These are phyloP conservation scores for Silene coronaria DNA, from an alignment of 179 eudicot genomes.

Conservation along the genomic window DNA sequence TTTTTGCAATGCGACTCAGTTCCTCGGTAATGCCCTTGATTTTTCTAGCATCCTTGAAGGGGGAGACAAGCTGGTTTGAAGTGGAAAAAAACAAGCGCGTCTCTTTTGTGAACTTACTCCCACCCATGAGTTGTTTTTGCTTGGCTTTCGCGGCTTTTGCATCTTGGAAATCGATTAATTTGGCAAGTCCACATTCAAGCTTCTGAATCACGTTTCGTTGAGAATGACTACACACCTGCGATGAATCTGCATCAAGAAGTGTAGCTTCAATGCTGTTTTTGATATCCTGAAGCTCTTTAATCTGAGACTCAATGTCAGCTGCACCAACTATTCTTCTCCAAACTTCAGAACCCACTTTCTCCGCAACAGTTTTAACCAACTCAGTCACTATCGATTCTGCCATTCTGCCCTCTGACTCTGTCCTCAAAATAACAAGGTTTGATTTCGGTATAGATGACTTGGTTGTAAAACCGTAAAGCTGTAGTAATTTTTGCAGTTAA, in stretches of 20 bases:
- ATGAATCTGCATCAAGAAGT: conserved; percentile 8
- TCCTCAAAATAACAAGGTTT: too few relatives aligned
- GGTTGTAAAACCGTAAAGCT: too few relatives aligned
- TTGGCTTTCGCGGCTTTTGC: not conserved
- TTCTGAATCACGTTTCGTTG: not conserved
- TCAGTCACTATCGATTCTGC: not conserved
- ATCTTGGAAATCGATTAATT: not conserved
- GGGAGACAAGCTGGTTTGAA: not conserved
- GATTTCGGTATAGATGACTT: too few relatives aligned
- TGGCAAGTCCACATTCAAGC: not conserved
- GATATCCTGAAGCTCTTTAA: not conserved
- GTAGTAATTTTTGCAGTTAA: too few relatives aligned
- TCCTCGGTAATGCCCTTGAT: not conserved
- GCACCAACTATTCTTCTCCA: not conserved
- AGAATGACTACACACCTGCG: not conserved
- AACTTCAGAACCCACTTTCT: not conserved
- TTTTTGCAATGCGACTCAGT: not conserved
- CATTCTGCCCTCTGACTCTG: not conserved
- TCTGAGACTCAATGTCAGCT: not conserved
- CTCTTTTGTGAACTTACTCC: not conserved
- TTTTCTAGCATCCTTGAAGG: conserved; percentile 5
- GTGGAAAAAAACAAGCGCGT: not conserved
- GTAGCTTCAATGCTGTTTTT: not conserved
- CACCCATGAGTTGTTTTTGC: not conserved
- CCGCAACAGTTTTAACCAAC: not conserved